Base-by-base conservation (phyloP, 2,329 filamentous ascomycete genomes). In the Chrysoporthe cubensis region DNA sequence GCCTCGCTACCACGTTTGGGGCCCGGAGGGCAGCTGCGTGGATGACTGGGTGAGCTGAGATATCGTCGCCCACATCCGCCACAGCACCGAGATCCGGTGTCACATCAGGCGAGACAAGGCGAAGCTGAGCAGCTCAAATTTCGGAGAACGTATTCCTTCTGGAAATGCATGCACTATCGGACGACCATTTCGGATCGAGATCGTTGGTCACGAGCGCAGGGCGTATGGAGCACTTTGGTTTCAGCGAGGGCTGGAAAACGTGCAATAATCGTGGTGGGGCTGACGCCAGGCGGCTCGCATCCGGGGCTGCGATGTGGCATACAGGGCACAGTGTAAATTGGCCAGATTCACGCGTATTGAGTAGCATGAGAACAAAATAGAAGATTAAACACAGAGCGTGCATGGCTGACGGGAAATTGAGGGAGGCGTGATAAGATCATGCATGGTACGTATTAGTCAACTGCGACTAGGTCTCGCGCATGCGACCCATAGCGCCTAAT, bases 1-100 rank as follows among this genome's bases (percentile, higher is more conserved):
- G 95, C 69, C 88, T 97, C 72, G 94, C 94, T 67, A 93, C 94
- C 56, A 89, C 89, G 3, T 96, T 97, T 76, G 96, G 95, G 32
- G 92, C 91, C 26, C 90, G 90, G 76, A 88, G 94, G 76, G 92
- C 96, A 48, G 87, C 93, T 5, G 88, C 94, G 64, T 98, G 95
- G 96, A 90, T 97, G 88, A 90, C 87, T 60, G 90, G 91, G 68
- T 97, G 78, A 75, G 37, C 26, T 60, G 50, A 48, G 50, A 54
- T 54, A 34, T 54, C 11, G 50, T 54, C 13, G 32, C 16, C 50
- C 50, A 16, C 32, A 14, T 16, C 26, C 14, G 14, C 16, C 5
- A 40, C 14, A 57, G 34, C 54, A 57, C 43, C 26, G 18, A n/a
- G 60, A 34, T 37, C 34, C 46, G 16, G 44, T 48, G 11, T 14